phyloP scores from a whole-genome alignment of 2,329 filamentous ascomycete genomes.

The Raffaelea albimanens region DNA sequence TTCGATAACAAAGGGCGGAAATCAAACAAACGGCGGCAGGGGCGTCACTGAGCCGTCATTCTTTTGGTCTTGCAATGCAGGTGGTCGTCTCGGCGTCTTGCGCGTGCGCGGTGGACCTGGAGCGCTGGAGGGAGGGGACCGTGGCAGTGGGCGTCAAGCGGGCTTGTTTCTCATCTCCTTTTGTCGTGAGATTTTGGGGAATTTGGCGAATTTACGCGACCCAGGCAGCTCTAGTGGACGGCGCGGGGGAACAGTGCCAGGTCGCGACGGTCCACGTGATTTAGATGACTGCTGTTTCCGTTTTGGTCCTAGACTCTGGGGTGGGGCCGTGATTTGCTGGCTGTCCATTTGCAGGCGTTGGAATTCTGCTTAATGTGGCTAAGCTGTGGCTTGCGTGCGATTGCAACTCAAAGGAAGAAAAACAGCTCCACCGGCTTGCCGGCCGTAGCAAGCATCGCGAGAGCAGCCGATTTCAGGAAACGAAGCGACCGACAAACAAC shows the following conservation, averaged over 20 bases:
- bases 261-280: not conserved
- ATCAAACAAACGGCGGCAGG: not conserved
- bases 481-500: no score
- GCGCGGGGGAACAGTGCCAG: not conserved
- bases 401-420: not conserved
- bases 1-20: not conserved
- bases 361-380: slow-evolving; percentile 15
- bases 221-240: not conserved
- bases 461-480: not conserved
- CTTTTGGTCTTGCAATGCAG: not conserved
- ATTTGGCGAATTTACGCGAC: slow-evolving; percentile 6
- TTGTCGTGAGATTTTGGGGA: not conserved
- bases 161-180: not conserved
- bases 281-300: no score
- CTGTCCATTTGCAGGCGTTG: slow-evolving; percentile 11
- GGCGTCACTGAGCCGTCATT: not conserved
- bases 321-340: no score
- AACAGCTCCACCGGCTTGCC: slow-evolving; percentile 4
- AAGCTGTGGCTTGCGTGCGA: slow-evolving; percentile 8
- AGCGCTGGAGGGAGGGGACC: not conserved
- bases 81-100: not conserved
- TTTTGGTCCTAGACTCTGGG: no score
- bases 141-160: not conserved
- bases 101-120: not conserved
- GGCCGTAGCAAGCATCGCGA: not conserved